Percentiles rank a stretch among this genome's conserved stretches.
Evolutionary conservation across 805 yeast genomes (phyloP).

Genomic region (Vanderwaltozyma polyspora): DNA sequence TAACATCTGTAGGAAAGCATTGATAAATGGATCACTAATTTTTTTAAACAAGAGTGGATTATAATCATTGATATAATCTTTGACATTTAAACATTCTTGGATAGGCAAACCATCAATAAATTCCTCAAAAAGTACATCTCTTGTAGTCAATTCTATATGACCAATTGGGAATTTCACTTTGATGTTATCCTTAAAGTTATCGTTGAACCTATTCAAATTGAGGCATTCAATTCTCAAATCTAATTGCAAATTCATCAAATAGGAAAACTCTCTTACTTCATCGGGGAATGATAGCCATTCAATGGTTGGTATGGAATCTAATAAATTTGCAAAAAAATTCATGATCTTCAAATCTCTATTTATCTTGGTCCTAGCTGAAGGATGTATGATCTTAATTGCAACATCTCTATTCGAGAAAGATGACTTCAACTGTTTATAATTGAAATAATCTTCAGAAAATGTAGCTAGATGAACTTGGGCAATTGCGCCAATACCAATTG

Average conservation of each 20-base stretch:
- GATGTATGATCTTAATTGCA: constrained; percentile 90
- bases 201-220: constrained; percentile 60
- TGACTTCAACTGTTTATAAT: constrained; percentile 8
- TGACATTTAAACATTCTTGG: constrained; percentile 49
- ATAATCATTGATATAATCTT: constrained; percentile 19
- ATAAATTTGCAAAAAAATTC: constrained; percentile 61
- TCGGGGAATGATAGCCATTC: constrained; percentile 95
- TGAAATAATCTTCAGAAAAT: constrained; percentile 37
- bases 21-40: constrained; percentile 71
- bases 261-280: constrained; percentile 80
- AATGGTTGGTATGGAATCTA: constrained; percentile 80
- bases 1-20: constrained; percentile 87
- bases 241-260: constrained; percentile 78
- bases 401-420: constrained; percentile 38
- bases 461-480: constrained; percentile 87
- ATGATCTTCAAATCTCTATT: constrained; percentile 75
- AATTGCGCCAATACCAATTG: constrained; percentile 96
- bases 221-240: constrained; percentile 85
- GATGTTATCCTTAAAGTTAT: constrained; percentile 45
- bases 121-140: constrained; percentile 77
- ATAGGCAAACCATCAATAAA: constrained; percentile 75
- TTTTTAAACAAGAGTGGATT: constrained; percentile 53
- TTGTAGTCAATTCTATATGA: constrained; percentile 39
- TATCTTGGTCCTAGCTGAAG: constrained; percentile 61
- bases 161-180: constrained; percentile 71